Evolutionary conservation across 2,329 filamentous ascomycete species (phyloP).

Genomic region (Xylariaceae sp.): DNA sequence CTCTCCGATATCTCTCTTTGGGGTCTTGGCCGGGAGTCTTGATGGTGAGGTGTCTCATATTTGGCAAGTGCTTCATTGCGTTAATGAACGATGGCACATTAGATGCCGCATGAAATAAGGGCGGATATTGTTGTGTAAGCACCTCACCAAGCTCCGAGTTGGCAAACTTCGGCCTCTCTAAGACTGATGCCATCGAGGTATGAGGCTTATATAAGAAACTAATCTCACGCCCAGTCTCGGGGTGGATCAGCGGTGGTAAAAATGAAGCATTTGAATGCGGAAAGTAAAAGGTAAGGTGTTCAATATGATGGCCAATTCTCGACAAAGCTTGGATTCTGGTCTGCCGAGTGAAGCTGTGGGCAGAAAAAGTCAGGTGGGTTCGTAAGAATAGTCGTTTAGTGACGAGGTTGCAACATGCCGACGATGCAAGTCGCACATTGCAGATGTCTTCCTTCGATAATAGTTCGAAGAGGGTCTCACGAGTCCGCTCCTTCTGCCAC

Average conservation of each 20-base stretch:
- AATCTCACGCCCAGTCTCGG: conserved; percentile 74
- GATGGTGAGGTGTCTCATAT: conserved; percentile 74
- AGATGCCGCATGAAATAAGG: conserved; percentile 85
- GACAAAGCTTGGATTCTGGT: conserved; percentile 73
- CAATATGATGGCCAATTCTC: conserved; percentile 77
- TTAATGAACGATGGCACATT: conserved; percentile 84
- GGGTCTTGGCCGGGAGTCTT: conserved; percentile 74
- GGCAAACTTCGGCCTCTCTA: conserved; percentile 75
- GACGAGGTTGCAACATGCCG: conserved; percentile 70
- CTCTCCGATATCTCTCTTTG: conserved; percentile 71
- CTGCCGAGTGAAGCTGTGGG: conserved; percentile 75
- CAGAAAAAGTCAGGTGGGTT: conserved; percentile 69
- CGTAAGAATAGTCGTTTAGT: conserved; percentile 71
- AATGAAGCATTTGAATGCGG: conserved; percentile 79
- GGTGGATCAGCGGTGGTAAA: conserved; percentile 81
- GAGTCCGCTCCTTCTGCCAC: conserved; percentile 55
- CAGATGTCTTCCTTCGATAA: conserved; percentile 57
- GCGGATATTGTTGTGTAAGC: conserved; percentile 83
- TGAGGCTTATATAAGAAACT: conserved; percentile 82
- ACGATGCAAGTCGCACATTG: conserved; percentile 66
- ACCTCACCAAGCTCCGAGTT: conserved; percentile 78
- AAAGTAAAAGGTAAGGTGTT: conserved; percentile 76
- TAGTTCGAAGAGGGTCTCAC: conserved; percentile 52
- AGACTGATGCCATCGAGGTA: conserved; percentile 62
- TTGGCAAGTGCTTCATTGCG: conserved; percentile 69